Percentiles rank a stretch among this genome's conserved stretches.
Evolutionary conservation across 2,329 filamentous ascomycete species (phyloP).

Genomic region (Pyrenochaeta sp.): DNA sequence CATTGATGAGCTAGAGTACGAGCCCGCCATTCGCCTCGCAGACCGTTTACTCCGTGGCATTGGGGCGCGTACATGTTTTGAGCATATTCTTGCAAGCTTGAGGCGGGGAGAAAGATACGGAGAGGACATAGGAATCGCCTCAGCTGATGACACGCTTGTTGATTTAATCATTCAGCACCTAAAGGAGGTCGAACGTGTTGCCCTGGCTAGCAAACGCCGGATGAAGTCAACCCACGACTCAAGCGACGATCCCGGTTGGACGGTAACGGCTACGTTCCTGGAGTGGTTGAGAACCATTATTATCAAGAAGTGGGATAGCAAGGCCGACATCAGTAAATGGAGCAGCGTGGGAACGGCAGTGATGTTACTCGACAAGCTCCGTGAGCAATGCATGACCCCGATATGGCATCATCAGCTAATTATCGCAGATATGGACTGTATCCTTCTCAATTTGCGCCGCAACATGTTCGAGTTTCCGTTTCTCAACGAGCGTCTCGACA

Average conservation of each 20-base stretch:
- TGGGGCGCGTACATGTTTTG: constrained; percentile 58
- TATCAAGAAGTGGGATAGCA: constrained; percentile 81
- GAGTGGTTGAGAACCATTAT: constrained; percentile 80
- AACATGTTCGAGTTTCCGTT: constrained; percentile 78
- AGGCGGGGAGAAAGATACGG: constrained; percentile 1
- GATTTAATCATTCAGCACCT: constrained; percentile 37
- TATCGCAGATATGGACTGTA: constrained; percentile 26
- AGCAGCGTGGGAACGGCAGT: constrained; percentile 80
- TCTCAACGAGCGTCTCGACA: constrained; percentile 78
- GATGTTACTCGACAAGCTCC: constrained; percentile 74
- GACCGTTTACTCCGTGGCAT: constrained; percentile 59
- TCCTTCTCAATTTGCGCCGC: constrained; percentile 59
- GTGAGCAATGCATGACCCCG: constrained; percentile 51
- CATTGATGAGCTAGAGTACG: constrained; percentile 59
- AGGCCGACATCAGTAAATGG: constrained; percentile 72
- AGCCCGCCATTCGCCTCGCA: constrained; percentile 60
- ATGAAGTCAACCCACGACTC: constrained; percentile 20
- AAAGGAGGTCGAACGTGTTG: constrained; percentile 30
- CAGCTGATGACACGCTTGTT: constrained; percentile 13
- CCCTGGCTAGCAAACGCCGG: constrained; percentile 29
- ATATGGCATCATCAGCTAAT: constrained; percentile 15
- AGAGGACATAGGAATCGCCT: background rate
- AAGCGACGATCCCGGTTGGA: constrained; percentile 46
- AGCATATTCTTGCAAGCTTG: constrained; percentile 55
- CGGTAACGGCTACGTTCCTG: constrained; percentile 53